Evolutionary conservation across 768 basidiomycete genomes (phyloP).

Genomic region (Pholiota molesta): DNA sequence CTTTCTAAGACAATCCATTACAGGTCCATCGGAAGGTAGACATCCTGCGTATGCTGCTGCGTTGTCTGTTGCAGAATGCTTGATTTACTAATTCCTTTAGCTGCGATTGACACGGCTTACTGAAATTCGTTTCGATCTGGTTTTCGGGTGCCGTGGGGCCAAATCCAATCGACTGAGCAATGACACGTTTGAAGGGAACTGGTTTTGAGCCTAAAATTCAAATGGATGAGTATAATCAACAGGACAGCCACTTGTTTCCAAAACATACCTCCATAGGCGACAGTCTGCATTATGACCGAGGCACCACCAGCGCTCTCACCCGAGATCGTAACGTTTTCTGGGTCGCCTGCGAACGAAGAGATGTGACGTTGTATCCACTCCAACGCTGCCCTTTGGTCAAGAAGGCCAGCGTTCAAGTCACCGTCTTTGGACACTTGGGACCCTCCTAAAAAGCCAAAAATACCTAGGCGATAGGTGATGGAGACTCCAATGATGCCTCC

Average conservation of each 20-base stretch:
- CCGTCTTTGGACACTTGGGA: constrained; percentile 34
- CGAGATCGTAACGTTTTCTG: constrained; percentile 38
- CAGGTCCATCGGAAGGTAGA: constrained; percentile 19
- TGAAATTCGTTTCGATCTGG: constrained; percentile 33
- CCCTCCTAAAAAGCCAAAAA: constrained; percentile 45
- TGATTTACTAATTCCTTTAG: neutral
- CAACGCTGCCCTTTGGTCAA: constrained; percentile 46
- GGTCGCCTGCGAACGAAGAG: constrained; percentile 57
- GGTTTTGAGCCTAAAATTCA: constrained; percentile 31
- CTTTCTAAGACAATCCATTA: constrained; percentile 38
- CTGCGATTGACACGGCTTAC: constrained; percentile 23
- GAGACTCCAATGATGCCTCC: constrained; percentile 39
- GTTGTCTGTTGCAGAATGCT: constrained; percentile 21
- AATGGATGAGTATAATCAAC: neutral
- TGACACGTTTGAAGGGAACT: constrained; percentile 40
- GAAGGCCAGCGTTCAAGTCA: constrained; percentile 44
- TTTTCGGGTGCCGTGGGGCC: constrained; percentile 35
- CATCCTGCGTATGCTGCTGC: constrained; percentile 34
- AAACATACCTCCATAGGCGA: constrained; percentile 42
- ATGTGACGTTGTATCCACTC: constrained; percentile 63
- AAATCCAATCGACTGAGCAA: constrained; percentile 48
- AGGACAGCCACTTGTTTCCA: too few species aligned
- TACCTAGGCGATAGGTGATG: constrained; percentile 42
- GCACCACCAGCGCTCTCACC: constrained; percentile 56
- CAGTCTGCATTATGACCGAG: constrained; percentile 45